Evolutionary conservation across 805 yeast species (phyloP).

Genomic region (Metschnikowia rubicola): DNA sequence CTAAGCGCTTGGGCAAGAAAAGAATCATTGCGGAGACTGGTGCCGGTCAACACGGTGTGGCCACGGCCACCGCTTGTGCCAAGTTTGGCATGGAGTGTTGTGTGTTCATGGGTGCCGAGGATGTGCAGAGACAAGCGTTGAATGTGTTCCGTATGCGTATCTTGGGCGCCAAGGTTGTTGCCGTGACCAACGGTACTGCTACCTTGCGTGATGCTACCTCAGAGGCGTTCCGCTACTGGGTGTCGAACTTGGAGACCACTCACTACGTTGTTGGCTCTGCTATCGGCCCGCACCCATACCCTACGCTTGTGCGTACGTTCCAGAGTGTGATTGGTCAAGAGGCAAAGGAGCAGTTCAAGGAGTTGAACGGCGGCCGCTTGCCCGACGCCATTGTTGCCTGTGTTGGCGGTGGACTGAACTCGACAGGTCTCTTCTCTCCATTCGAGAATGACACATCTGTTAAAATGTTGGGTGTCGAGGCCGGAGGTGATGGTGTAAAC

Average conservation of each 20-base stretch:
- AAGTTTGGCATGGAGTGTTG: constrained; percentile 91
- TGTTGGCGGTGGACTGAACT: constrained; percentile 99
- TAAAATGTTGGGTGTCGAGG: constrained; percentile 89
- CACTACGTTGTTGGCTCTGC: constrained; percentile 98
- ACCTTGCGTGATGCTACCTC: constrained; percentile 97
- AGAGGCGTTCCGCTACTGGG: constrained; percentile 97
- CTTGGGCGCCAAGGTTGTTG: constrained; percentile 91
- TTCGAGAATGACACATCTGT: constrained; percentile 81
- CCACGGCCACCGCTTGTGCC: constrained; percentile 90
- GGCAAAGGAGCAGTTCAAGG: constrained; percentile 85
- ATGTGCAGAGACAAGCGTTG: constrained; percentile 95
- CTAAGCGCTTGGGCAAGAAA: constrained; percentile 72
- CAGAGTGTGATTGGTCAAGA: constrained; percentile 96
- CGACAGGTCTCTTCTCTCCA: constrained; percentile 93
- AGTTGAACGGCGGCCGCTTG: constrained; percentile 71
- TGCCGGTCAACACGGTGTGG: constrained; percentile 93
- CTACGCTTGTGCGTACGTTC: constrained; percentile 96
- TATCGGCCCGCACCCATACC: constrained; percentile 99
- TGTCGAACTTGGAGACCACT: constrained; percentile 76
- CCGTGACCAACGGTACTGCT: constrained; percentile 91
- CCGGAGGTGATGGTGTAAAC: constrained; percentile 96
- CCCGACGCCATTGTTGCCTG: constrained; percentile 97
- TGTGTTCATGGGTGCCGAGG: constrained; percentile 99
- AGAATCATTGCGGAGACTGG: constrained; percentile 87
- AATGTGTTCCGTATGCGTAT: constrained; percentile 97